These are phyloP conservation scores for Gossypium ekmanianum DNA, from an alignment of 345 rosid species.

Conservation along the genomic window DNA sequence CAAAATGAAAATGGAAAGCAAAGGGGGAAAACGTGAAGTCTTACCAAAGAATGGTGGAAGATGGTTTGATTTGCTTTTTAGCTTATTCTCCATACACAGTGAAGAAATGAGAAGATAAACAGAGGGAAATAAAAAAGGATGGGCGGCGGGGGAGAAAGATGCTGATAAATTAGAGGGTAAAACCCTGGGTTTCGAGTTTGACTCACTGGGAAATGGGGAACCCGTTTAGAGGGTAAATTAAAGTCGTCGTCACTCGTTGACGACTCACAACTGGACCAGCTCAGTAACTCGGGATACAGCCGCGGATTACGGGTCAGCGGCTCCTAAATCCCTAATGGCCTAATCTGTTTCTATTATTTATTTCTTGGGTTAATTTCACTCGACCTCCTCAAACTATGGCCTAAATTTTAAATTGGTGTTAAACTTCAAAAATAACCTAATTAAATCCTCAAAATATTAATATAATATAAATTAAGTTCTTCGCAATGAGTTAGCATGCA, in stretches of 20 bases:
- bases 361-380: too few relatives aligned
- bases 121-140: background rate
- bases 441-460: too few relatives aligned
- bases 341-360: too few relatives aligned
- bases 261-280: background rate
- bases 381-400: too few relatives aligned
- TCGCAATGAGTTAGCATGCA: too few relatives aligned
- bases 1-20: background rate
- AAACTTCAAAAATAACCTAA: too few relatives aligned
- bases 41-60: background rate
- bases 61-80: conserved; percentile 5
- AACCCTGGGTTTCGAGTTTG: conserved; percentile 5
- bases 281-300: background rate
- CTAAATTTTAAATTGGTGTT: too few relatives aligned
- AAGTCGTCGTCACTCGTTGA: background rate
- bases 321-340: background rate
- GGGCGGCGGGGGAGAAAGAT: background rate
- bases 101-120: background rate
- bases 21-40: background rate
- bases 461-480: too few relatives aligned
- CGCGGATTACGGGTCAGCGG: background rate
- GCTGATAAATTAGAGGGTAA: background rate
- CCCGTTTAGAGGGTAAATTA: background rate
- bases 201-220: background rate
- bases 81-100: background rate